Evolutionary conservation across 129 eudicot species (phyloP).

Genomic region (Tagetes erecta): DNA sequence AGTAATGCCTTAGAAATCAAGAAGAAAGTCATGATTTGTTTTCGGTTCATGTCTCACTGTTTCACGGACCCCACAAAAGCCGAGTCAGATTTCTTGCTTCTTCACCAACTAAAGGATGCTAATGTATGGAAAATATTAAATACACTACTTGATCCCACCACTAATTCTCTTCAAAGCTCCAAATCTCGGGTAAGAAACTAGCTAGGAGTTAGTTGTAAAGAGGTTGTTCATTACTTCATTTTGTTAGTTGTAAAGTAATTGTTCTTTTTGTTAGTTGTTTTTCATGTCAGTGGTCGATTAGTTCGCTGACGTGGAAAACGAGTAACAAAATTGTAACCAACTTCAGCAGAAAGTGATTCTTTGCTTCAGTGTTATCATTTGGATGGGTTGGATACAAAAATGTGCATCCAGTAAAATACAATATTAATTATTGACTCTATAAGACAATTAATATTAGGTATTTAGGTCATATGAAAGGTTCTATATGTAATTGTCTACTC

Average conservation of each 20-base stretch:
- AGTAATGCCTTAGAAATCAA: conserved; percentile 62
- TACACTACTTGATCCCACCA: conserved; percentile 66
- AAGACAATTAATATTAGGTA: too few relatives aligned
- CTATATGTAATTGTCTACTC: too few relatives aligned
- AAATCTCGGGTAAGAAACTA: conserved; percentile 56
- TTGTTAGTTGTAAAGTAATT: background rate
- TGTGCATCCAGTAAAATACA: background rate
- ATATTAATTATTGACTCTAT: background rate
- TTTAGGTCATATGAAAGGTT: too few relatives aligned
- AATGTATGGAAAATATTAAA: conserved; percentile 76
- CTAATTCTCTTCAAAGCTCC: conserved; percentile 51
- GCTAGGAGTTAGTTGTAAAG: background rate
- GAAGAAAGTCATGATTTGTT: conserved; percentile 55
- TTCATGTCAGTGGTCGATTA: background rate
- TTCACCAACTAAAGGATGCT: conserved; percentile 87
- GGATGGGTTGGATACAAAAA: background rate
- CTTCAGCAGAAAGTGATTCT: background rate
- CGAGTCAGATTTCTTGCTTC: conserved; percentile 72
- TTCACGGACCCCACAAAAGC: conserved; percentile 76
- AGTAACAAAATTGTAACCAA: background rate
- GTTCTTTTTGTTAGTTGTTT: background rate
- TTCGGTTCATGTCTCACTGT: conserved; percentile 81
- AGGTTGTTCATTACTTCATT: background rate
- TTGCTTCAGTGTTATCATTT: background rate
- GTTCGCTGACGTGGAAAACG: background rate